Evolutionary conservation across 306 rosid genomes (phyloP).

Genomic region (Lagenaria siceraria): DNA sequence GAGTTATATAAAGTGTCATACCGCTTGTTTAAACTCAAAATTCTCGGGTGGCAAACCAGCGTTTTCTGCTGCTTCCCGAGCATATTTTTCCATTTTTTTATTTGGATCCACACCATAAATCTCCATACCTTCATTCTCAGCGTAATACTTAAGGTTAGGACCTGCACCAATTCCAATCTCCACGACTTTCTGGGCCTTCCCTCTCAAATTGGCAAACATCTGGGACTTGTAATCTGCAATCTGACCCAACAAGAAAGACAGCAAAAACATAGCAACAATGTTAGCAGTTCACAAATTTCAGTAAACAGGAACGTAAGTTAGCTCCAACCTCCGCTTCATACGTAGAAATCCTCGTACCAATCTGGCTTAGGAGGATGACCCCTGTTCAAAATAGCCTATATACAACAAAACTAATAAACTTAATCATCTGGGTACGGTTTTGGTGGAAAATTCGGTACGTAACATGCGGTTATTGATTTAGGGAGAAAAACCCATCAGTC

Average conservation of each 20-base stretch:
- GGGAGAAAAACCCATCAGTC: background rate
- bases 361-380: constrained; percentile 63
- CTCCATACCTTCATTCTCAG: constrained; percentile 25
- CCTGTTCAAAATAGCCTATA: constrained; percentile 38
- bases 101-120: constrained; percentile 82
- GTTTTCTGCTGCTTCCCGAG: constrained; percentile 38
- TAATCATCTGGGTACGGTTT: background rate
- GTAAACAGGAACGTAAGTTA: background rate
- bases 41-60: constrained; percentile 52
- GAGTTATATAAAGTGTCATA: constrained; percentile 13
- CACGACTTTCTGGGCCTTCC: constrained; percentile 53
- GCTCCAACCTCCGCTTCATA: constrained; percentile 61
- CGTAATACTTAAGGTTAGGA: constrained; percentile 66
- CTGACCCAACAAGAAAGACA: constrained; percentile 23
- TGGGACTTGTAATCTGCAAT: constrained; percentile 62
- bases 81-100: constrained; percentile 71
- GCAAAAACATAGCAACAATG: background rate
- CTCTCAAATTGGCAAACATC: constrained; percentile 47
- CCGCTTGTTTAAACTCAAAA: constrained; percentile 72
- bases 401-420: background rate
- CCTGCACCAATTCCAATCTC: constrained; percentile 90
- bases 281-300: background rate
- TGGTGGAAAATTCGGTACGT: background rate
- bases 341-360: constrained; percentile 73
- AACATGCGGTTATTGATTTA: background rate